phyloP scores from a whole-genome alignment of 2,329 filamentous ascomycete species.

The Calycina herbarum region DNA sequence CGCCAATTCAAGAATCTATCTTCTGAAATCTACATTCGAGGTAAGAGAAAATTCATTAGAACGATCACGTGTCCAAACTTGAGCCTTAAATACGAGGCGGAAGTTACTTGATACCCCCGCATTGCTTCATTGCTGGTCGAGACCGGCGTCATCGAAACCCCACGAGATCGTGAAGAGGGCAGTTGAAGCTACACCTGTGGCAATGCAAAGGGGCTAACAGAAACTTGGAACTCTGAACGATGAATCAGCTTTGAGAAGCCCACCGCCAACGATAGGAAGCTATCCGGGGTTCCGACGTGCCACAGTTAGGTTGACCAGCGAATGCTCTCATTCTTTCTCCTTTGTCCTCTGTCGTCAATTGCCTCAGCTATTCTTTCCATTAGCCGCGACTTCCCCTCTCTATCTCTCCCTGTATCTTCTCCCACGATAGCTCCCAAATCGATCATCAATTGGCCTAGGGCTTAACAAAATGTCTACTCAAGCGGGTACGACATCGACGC shows the following conservation, averaged over 20 bases:
- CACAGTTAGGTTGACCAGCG: neutral
- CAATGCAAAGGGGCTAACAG: neutral
- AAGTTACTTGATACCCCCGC: too few species aligned
- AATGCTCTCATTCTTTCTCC: neutral
- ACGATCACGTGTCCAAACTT: too few species aligned
- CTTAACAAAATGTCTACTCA: conserved; percentile 2
- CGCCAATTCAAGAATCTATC: too few species aligned
- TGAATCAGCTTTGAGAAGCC: neutral
- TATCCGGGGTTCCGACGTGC: neutral
- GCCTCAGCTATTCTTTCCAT: neutral
- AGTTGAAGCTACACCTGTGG: neutral
- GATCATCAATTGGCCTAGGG: neutral
- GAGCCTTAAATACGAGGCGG: too few species aligned
- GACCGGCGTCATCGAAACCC: neutral
- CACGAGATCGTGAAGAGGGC: conserved; percentile 7
- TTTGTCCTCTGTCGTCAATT: neutral
- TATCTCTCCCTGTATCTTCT: neutral
- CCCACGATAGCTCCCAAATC: neutral
- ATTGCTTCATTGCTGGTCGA: too few species aligned
- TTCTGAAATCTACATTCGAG: too few species aligned
- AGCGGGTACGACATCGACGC: conserved; percentile 3
- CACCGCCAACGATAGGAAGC: neutral
- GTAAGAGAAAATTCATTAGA: too few species aligned
- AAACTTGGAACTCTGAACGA: neutral
- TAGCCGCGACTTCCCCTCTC: neutral